Evolutionary conservation across 768 basidiomycete genomes (phyloP).

Genomic region (Rhodocollybia butyracea): DNA sequence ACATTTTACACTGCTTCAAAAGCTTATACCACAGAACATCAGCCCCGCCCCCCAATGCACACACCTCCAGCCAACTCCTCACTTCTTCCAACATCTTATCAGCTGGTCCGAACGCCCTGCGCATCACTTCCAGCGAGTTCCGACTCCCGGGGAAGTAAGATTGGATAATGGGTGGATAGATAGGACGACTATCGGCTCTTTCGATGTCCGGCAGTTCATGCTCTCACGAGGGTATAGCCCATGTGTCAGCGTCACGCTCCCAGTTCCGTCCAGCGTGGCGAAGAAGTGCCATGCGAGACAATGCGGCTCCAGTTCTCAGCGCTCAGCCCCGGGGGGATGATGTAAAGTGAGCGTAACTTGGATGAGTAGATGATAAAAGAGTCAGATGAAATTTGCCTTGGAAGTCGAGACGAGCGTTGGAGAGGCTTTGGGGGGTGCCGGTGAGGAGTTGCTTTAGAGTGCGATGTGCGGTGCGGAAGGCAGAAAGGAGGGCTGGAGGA

Average conservation of each 20-base stretch:
- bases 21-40: conserved; percentile 3
- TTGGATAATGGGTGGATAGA: conserved; percentile 15
- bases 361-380: conserved; percentile 14
- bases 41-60: background rate
- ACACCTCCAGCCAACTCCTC: background rate
- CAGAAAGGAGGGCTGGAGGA: too few species aligned
- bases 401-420: conserved; percentile 15
- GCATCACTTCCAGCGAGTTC: conserved; percentile 10
- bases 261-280: conserved; percentile 15
- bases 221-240: conserved; percentile 4
- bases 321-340: too few species aligned
- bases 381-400: conserved; percentile 20
- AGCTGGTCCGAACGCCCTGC: background rate
- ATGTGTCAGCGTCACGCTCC: conserved; percentile 12
- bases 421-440: conserved; percentile 14
- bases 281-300: conserved; percentile 16
- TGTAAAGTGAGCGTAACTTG: conserved; percentile 2
- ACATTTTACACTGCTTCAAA: conserved; percentile 9
- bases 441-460: too few species aligned
- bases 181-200: conserved; percentile 19
- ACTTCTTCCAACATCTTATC: conserved; percentile 1
- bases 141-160: conserved; percentile 14
- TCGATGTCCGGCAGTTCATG: background rate
- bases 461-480: too few species aligned
- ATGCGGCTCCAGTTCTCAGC: conserved; percentile 2